A percentile compares a stretch with the other conserved stretches of the same genome.
Conservation (phyloP, 164 flowering plant genomes). For the Berberis thunbergii region DNA sequence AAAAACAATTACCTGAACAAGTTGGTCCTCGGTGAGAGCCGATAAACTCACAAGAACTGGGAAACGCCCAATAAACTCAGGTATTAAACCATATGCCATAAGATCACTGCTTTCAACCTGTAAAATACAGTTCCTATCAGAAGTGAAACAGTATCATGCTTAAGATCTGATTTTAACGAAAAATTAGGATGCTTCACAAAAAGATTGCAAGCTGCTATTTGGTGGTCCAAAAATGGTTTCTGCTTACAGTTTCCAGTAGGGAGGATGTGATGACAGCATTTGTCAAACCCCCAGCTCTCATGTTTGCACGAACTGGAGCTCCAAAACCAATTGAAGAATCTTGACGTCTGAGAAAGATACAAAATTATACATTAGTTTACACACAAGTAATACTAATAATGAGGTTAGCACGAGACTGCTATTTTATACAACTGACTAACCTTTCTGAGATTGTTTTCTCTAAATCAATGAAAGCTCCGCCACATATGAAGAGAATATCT, state of each 20-base stretch:
- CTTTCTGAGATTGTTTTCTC: slow-evolving; percentile 96
- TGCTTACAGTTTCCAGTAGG: slow-evolving; percentile 78
- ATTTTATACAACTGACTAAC: slow-evolving; percentile 19
- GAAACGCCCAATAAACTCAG: slow-evolving; percentile 86
- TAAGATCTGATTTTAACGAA: too few species aligned
- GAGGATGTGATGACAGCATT: slow-evolving; percentile 64
- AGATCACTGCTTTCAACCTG: slow-evolving; percentile 92
- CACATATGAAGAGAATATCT: slow-evolving; percentile 92
- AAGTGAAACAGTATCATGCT: too few species aligned
- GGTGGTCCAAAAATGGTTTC: slow-evolving; percentile 5
- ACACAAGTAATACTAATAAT: not conserved
- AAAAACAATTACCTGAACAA: slow-evolving; percentile 49
- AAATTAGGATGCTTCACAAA: too few species aligned
- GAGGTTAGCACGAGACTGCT: not conserved
- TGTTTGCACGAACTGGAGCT: slow-evolving; percentile 90
- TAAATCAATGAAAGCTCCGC: slow-evolving; percentile 90
- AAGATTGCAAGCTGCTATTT: too few species aligned
- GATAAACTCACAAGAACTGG: slow-evolving; percentile 75
- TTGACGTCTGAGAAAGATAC: slow-evolving; percentile 48
- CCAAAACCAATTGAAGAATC: slow-evolving; percentile 98
- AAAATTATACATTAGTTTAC: slow-evolving; percentile 5
- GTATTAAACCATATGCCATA: slow-evolving; percentile 77
- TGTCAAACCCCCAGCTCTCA: slow-evolving; percentile 62
- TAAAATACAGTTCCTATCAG: not conserved
- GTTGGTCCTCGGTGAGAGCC: slow-evolving; percentile 69